Evolutionary conservation across 371 early-diverging fungal genomes (phyloP).

Genomic region (Lichtheimia corymbifera): DNA sequence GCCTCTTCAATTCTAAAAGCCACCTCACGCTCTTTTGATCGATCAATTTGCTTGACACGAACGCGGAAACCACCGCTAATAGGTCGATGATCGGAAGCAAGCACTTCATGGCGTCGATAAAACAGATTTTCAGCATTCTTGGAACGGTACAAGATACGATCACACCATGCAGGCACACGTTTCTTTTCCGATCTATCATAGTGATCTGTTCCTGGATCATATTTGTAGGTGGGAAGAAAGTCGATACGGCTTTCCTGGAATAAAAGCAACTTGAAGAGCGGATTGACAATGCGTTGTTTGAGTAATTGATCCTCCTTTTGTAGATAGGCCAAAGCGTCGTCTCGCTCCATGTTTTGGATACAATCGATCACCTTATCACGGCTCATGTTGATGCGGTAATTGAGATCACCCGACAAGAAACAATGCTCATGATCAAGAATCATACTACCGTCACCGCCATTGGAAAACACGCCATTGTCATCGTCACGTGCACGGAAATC

Average conservation of each 20-base stretch:
- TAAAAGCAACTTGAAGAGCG: slow-evolving; percentile 58
- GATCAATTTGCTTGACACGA: slow-evolving; percentile 57
- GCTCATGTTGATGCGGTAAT: slow-evolving; percentile 69
- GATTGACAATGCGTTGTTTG: slow-evolving; percentile 55
- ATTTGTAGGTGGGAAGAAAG: slow-evolving; percentile 90
- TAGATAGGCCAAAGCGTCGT: slow-evolving; percentile 26
- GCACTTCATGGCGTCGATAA: slow-evolving; percentile 61
- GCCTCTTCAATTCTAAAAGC: slow-evolving; percentile 7
- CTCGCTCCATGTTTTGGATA: slow-evolving; percentile 33
- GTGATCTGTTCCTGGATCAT: slow-evolving; percentile 64
- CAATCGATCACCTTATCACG: slow-evolving; percentile 59
- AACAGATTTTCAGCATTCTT: slow-evolving; percentile 36
- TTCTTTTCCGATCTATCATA: slow-evolving; percentile 85
- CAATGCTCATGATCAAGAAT: slow-evolving; percentile 80
- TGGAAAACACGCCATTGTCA: slow-evolving; percentile 3
- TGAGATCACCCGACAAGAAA: slow-evolving; percentile 79
- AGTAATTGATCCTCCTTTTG: slow-evolving; percentile 70
- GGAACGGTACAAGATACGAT: slow-evolving; percentile 68
- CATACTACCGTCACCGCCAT: slow-evolving; percentile 59
- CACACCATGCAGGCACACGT: slow-evolving; percentile 87
- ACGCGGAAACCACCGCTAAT: slow-evolving; percentile 67
- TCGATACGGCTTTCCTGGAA: slow-evolving; percentile 68
- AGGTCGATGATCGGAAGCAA: slow-evolving; percentile 82
- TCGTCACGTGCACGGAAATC: slow-evolving; percentile 45
- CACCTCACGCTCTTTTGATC: slow-evolving; percentile 5